Evolutionary conservation across 2,329 filamentous ascomycete species (phyloP).

Genomic region (Talaromyces sp.): DNA sequence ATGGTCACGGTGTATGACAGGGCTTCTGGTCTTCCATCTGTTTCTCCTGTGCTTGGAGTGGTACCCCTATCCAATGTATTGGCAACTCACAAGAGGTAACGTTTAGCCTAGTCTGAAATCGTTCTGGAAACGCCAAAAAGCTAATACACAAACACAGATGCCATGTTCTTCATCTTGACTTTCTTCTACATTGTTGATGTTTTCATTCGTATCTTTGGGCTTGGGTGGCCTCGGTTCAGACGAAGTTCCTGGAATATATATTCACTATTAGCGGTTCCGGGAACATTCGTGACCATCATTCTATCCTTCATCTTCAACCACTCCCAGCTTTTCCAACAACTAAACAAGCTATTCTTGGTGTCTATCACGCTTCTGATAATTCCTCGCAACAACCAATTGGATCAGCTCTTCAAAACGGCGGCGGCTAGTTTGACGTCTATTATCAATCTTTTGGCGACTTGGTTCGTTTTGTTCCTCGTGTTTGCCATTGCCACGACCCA

Average conservation of each 20-base stretch:
- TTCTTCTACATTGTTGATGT: slow-evolving; percentile 80
- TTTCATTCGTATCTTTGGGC: slow-evolving; percentile 74
- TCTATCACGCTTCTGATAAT: slow-evolving; percentile 86
- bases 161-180: slow-evolving; percentile 75
- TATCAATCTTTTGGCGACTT: slow-evolving; percentile 86
- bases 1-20: slow-evolving; percentile 82
- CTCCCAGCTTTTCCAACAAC: slow-evolving; percentile 62
- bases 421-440: slow-evolving; percentile 90
- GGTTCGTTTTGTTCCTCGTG: slow-evolving; percentile 94
- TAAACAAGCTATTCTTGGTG: slow-evolving; percentile 93
- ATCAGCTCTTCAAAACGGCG: slow-evolving; percentile 97
- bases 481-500: slow-evolving; percentile 96
- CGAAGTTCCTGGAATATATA: slow-evolving; percentile 95
- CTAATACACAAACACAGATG: slow-evolving; percentile 43
- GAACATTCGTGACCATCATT: slow-evolving; percentile 77
- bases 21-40: slow-evolving; percentile 75
- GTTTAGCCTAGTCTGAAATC: neutral
- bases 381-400: slow-evolving; percentile 90
- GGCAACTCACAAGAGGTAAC: slow-evolving; percentile 62
- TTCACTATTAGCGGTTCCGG: slow-evolving; percentile 72
- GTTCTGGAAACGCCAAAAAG: neutral
- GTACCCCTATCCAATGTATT: slow-evolving; percentile 67
- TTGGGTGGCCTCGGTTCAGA: slow-evolving; percentile 88
- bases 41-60: slow-evolving; percentile 80
- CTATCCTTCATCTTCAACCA: slow-evolving; percentile 60